Conservation (phyloP, 1,284 basidiomycete genomes). For the Cystobasidiaceae sp. region DNA sequence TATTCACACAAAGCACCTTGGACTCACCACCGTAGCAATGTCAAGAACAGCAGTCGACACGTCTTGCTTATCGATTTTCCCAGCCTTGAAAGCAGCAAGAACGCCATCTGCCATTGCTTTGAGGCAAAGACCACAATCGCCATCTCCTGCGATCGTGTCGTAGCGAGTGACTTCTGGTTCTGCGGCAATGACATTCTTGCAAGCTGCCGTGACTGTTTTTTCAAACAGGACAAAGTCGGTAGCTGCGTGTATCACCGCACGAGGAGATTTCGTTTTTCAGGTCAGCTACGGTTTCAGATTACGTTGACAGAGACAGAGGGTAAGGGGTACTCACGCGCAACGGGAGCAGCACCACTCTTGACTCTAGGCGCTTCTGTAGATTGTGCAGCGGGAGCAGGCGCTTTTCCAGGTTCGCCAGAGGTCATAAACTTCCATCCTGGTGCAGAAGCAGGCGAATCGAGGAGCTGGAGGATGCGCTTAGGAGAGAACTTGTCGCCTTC, state of each 20-base stretch:
- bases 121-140: conserved; percentile 74
- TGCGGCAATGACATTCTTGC: conserved; percentile 63
- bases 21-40: conserved; percentile 63
- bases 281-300: background rate
- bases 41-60: conserved; percentile 61
- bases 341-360: conserved; percentile 35
- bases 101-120: conserved; percentile 62
- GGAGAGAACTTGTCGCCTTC: conserved; percentile 44
- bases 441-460: conserved; percentile 68
- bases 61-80: conserved; percentile 50
- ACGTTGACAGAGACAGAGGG: background rate
- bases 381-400: conserved; percentile 36
- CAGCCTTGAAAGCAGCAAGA: conserved; percentile 30
- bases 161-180: conserved; percentile 83
- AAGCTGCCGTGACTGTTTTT: conserved; percentile 59
- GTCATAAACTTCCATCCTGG: conserved; percentile 51
- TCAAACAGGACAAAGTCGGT: conserved; percentile 52
- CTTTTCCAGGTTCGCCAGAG: conserved; percentile 33
- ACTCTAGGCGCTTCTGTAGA: conserved; percentile 32
- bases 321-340: conserved; percentile 9
- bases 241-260: conserved; percentile 20
- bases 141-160: conserved; percentile 72
- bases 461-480: conserved; percentile 58
- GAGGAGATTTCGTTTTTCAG: background rate
- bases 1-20: background rate